Evolutionary conservation across 495 filamentous ascomycete genomes (phyloP), one percentile per base, ranked within the genome.

Genomic region (Neurospora sp.): DNA sequence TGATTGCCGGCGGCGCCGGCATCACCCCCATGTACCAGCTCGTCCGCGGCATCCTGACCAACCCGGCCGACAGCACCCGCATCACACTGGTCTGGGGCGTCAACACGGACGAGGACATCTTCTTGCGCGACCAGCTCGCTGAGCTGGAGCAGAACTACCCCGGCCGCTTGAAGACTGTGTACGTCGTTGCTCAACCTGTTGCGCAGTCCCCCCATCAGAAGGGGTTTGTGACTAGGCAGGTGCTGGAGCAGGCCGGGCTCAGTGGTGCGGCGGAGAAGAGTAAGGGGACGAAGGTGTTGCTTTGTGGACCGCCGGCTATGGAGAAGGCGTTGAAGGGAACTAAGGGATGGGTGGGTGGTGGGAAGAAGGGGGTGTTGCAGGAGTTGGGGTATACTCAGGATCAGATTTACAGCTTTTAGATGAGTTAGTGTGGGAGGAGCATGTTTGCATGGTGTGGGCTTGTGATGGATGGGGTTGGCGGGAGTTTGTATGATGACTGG

Each of bases 21-120:
- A 90, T 91, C 73, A 90, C 88, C 4, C 89, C 89, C 39, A 87
- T 89, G 74, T 90, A 87, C 76, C 89, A 90, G 77, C 84, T 91
- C 0, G 80, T 84, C 14, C 87, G 84, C 69, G 89, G 88, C 40
- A 90, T 91, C 74, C 82, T 92, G 71, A 80, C 83, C 46, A 90
- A 91, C 74, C 89, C 90, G 3, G 77, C 83, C 3, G 90, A 92
- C 71, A 84, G 82, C 40, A 91, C 90, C 3, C 88, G 87, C 74
- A 83, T 92, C 37, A 90, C 86, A 0, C 83, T 92, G 1, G 82
- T 92, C 9, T 91, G 90, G 78, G 90, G 90, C 40, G 89, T 90
- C 62, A 89, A 92, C 70, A 87, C 84, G 7, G 89, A 91, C 75
- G 78, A 83, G 39, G 90, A 91, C 75, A 75, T 91, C n/a, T 84